Evolutionary conservation across 1,139 yeast genomes (phyloP).

Genomic region (Debaryomyces sp.): DNA sequence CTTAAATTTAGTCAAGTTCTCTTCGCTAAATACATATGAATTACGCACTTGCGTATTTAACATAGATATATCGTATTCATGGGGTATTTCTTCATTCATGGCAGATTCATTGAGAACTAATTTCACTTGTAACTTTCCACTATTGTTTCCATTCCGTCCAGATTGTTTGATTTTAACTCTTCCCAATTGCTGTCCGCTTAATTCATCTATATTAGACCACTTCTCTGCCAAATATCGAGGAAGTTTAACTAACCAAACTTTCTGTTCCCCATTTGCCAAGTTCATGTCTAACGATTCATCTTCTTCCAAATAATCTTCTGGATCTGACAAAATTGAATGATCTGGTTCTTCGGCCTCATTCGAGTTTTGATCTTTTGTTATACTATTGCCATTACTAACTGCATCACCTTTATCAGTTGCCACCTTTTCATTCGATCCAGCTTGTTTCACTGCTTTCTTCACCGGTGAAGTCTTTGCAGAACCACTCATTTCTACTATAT

Average conservation of each 20-base stretch:
- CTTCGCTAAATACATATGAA: constrained; percentile 89
- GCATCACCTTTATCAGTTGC: constrained; percentile 9
- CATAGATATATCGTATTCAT: constrained; percentile 78
- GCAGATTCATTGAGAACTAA: constrained; percentile 52
- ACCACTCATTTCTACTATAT: constrained; percentile 13
- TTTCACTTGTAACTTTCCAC: constrained; percentile 56
- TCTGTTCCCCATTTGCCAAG: constrained; percentile 54
- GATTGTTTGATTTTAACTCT: constrained; percentile 67
- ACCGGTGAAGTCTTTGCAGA: constrained; percentile 18
- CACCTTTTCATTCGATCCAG: constrained; percentile 4
- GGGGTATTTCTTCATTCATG: constrained; percentile 61
- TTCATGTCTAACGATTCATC: constrained; percentile 68
- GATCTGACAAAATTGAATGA: constrained; percentile 43
- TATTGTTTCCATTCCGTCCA: constrained; percentile 25
- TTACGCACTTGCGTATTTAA: constrained; percentile 80
- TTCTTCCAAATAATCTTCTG: constrained; percentile 53
- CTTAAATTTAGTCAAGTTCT: constrained; percentile 71
- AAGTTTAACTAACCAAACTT: constrained; percentile 89
- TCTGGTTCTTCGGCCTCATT: constrained; percentile 28
- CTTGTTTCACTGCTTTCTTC: constrained; percentile 8
- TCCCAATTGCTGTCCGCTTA: constrained; percentile 79
- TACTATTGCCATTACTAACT: not conserved
- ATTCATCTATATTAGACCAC: constrained; percentile 68
- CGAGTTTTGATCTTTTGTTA: constrained; percentile 1
- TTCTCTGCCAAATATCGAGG: constrained; percentile 84